Base-by-base conservation (phyloP, 345 rosid genomes). In the Zanthoxylum bungeanum region DNA sequence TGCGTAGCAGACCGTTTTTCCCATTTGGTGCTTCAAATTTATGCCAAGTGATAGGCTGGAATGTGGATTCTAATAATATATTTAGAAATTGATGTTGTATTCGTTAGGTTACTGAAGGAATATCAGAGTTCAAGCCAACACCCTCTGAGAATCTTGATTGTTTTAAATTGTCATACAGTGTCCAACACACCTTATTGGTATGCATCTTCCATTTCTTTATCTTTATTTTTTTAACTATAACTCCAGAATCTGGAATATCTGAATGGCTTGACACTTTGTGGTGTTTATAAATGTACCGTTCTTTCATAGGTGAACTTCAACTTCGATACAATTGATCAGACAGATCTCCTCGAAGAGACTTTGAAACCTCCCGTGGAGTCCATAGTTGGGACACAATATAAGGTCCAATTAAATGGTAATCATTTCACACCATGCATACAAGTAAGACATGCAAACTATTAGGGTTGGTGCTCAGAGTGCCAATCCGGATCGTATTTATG, bases 371-470 rank as follows among this genome's bases (percentile, higher is more conserved):
- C 95, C 21, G 77, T 92, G 44, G 85, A 90, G 70, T 86, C 93
- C 64, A 73, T 77, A 10, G 89, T 90, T 27, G 97, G 97, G 70
- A 90, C 92, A 10, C 70, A 91, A 44, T 92, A 90, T 75, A 92
- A 90, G 87, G 83, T 92, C 59, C 81, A 82, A 71, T 73, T 94
- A 68, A 82, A 80, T 62, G 97, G 93, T 59, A 92, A 80, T 76
- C 98, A 92, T 78, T 77, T 92, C 78, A 92, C 97, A 31, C 98
- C 98, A 10, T 92, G 97, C 77, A 47, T 89, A 74, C 97, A 87
- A 95, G 97, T 90, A 84, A 33, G 4, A 28, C 67, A 27, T 52
- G 4, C 73, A 50, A 27, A 24, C 24, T 33, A n/a, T n/a, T n/a
- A n/a, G n/a, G n/a, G n/a, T n/a, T n/a, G n/a, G n/a, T n/a, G n/a